Base-by-base conservation (phyloP, 345 rosid species). In the Eucalyptus grandis region DNA sequence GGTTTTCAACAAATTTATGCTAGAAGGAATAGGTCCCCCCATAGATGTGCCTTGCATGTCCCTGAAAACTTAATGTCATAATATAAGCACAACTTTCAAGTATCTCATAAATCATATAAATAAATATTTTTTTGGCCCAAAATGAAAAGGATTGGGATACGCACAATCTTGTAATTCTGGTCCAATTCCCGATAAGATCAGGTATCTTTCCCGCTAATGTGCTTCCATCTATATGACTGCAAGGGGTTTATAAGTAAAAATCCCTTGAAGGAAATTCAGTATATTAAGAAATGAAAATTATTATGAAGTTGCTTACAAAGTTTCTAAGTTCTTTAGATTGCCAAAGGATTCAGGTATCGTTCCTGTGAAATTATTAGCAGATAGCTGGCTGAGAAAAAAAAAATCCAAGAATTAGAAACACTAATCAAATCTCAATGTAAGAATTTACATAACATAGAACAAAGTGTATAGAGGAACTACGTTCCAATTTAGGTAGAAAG, bases 11-110 rank as follows among this genome's bases (percentile, higher is more conserved):
- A 65, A 87, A 56, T 97, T 95, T 88, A 96, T 89, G 62, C 91
- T 62, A 89, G 95, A 86, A 82, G 99, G 99, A 89, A 97, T 94
- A 27, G 99, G 98, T 54, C 99, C 99, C 91, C 93, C 94, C 97
- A 96, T 91, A 46, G 96, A 93, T 65, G 98, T 95, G 43, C 99
- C 99, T 89, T 98, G 97, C 92, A 94, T 87, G 92, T 95, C 92
- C 56, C 98, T 98, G 91, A 91, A 53, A 53, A 53, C 56, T 53
- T 53, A 89, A 30, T 47, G 24, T 62, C 34, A 53, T 19, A 11
- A 86, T n/a, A 86, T 17, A 50, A n/a, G 34, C 51, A 30, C 43
- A 86, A 30, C 43, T 86, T 86, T 50, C 2, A 16, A 49, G 22
- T 86, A 50, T 49, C n/a, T 8, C 56, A 49, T 15, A n/a, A 47